Conservation (phyloP, 73 alveolate species). For the Paramecium sonneborni region DNA sequence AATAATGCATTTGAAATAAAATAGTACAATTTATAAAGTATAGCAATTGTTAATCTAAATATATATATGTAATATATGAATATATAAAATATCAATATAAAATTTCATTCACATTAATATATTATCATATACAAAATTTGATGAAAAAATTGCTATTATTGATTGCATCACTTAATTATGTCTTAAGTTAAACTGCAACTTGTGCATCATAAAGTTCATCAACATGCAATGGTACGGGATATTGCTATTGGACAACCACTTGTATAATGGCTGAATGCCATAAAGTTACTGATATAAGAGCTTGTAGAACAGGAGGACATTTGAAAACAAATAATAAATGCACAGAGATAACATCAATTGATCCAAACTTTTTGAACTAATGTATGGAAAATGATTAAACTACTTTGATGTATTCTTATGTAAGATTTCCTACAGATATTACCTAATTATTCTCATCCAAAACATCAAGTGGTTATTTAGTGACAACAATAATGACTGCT, state of each 20-base stretch:
- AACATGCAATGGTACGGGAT: not conserved
- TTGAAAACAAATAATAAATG: not conserved
- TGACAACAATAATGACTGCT: not conserved
- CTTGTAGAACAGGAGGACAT: not conserved
- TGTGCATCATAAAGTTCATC: not conserved
- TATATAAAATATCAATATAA: not conserved
- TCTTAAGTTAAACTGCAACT: not conserved
- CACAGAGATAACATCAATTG: not conserved
- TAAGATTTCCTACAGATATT: not conserved
- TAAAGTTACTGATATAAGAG: not conserved
- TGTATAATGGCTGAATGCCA: not conserved
- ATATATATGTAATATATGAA: no score
- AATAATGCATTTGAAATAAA: not conserved
- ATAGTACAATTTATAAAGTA: not conserved
- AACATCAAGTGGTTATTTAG: not conserved
- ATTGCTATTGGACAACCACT: not conserved
- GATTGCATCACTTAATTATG: not conserved
- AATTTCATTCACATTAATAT: not conserved
- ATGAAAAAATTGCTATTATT: not conserved
- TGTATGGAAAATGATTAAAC: slow-evolving; percentile 5
- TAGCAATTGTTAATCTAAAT: not conserved
- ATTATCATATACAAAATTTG: not conserved
- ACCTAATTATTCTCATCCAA: not conserved
- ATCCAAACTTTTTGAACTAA: not conserved
- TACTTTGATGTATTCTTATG: not conserved